These are phyloP conservation scores for Penicillium hordei DNA, from an alignment of 2,329 filamentous ascomycete genomes.

Conservation along the genomic window DNA sequence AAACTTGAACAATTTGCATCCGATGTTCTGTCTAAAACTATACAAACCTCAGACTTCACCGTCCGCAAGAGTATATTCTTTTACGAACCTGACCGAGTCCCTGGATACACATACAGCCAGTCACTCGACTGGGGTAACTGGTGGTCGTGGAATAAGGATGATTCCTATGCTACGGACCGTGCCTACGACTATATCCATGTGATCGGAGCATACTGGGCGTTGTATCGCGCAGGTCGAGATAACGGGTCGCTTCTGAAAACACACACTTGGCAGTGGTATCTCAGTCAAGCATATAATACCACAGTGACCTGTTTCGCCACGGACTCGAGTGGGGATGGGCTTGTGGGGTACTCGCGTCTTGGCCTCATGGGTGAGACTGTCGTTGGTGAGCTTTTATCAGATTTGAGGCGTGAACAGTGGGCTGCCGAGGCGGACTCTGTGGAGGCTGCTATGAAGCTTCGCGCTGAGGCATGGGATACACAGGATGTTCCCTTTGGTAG, in stretches of 20 bases:
- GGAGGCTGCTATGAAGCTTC: conserved; percentile 18
- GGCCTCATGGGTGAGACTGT: conserved; percentile 60
- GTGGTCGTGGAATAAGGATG: conserved; percentile 1
- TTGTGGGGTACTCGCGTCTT: conserved; percentile 16
- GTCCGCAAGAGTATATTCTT: neutral
- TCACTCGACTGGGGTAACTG: neutral
- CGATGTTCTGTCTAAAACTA: neutral
- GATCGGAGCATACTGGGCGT: conserved; percentile 56
- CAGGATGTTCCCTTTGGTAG: conserved; percentile 58
- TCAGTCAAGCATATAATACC: neutral
- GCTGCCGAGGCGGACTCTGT: neutral
- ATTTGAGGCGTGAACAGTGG: conserved; percentile 38
- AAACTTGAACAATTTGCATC: neutral
- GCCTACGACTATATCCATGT: conserved; percentile 63
- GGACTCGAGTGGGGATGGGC: conserved; percentile 46
- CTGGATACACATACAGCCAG: neutral
- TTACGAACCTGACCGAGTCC: neutral
- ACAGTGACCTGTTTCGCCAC: conserved; percentile 11
- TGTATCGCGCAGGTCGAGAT: conserved; percentile 56
- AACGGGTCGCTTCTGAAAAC: conserved; percentile 39
- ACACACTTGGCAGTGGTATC: neutral
- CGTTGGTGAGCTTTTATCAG: conserved; percentile 18
- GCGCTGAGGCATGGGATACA: conserved; percentile 53
- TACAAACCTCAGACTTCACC: neutral
- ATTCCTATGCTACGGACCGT: conserved; percentile 48